A percentile compares a stretch with the other conserved stretches of the same genome.
phyloP scores from a whole-genome alignment of 2,329 filamentous ascomycete genomes.

The Gyromitra esculenta region DNA sequence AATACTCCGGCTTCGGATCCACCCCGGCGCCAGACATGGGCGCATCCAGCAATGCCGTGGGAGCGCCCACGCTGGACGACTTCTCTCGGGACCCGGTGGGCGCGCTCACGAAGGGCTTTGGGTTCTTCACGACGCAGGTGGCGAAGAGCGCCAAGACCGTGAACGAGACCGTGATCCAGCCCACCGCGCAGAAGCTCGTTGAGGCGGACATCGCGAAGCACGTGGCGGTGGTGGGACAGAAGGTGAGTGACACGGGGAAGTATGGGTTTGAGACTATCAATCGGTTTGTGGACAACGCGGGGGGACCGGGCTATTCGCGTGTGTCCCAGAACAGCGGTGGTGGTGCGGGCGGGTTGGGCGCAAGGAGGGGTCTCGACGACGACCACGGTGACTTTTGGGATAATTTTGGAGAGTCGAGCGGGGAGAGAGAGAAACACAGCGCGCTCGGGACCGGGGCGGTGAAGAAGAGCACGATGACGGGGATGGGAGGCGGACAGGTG shows the following conservation, averaged over 20 bases:
- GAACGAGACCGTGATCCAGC: constrained; percentile 90
- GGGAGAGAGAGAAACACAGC: constrained; percentile 61
- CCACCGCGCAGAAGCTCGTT: constrained; percentile 87
- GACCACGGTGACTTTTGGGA: constrained; percentile 89
- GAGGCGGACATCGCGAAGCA: constrained; percentile 81
- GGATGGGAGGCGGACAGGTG: constrained; percentile 54
- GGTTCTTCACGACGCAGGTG: constrained; percentile 90
- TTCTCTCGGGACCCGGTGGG: constrained; percentile 90
- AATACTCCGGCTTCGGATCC: constrained; percentile 91
- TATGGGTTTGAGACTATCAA: constrained; percentile 81
- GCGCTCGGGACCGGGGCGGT: constrained; percentile 72
- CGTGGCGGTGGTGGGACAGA: constrained; percentile 67
- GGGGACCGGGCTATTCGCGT: constrained; percentile 65
- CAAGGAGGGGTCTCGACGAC: not conserved
- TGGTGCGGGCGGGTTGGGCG: constrained; percentile 66
- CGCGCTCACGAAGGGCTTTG: constrained; percentile 89
- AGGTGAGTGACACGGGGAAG: constrained; percentile 74
- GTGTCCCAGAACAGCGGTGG: constrained; percentile 59
- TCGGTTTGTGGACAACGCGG: constrained; percentile 77
- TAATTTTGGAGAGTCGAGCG: constrained; percentile 74
- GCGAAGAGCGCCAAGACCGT: constrained; percentile 90
- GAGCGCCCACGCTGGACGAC: constrained; percentile 77
- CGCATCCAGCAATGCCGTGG: constrained; percentile 62
- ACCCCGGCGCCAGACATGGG: constrained; percentile 62
- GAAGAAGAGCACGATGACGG: constrained; percentile 62